Conservation (phyloP, 805 yeast genomes). For the Suhomyces sp. region DNA sequence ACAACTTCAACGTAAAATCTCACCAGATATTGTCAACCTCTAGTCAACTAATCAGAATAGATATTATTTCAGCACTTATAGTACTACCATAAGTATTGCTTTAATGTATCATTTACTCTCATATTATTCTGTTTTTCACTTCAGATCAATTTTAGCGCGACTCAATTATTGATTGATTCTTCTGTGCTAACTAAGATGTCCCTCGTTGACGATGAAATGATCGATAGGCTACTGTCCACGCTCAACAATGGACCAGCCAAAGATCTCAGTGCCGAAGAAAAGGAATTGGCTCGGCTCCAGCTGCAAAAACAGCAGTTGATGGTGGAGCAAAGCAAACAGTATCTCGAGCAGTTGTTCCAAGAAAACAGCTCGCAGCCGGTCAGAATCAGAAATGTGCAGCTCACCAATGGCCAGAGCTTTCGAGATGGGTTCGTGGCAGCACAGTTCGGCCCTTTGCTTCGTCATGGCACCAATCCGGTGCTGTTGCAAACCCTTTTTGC, state of each 20-base stretch:
- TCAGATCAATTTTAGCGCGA: no score
- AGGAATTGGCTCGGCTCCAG: conserved; percentile 23
- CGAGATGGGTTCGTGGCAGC: conserved; percentile 43
- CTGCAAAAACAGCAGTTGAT: conserved; percentile 30
- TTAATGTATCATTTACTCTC: no score
- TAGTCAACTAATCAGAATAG: no score
- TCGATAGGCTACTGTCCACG: conserved; percentile 25
- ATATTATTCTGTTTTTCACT: no score
- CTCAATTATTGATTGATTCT: background rate
- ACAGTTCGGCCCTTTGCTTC: conserved; percentile 48
- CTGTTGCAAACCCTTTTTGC: conserved; percentile 41
- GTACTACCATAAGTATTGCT: no score
- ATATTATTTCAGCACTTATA: no score
- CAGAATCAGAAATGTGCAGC: conserved; percentile 41
- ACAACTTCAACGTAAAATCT: no score
- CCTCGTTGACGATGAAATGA: conserved; percentile 30
- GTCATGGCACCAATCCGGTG: conserved; percentile 21
- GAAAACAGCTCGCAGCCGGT: conserved; percentile 41
- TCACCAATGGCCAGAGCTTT: conserved; percentile 47
- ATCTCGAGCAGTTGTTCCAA: conserved; percentile 30
- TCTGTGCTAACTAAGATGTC: conserved; percentile 13
- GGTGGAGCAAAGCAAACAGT: conserved; percentile 31
- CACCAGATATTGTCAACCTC: no score
- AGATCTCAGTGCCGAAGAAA: conserved; percentile 15
- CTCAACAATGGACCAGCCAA: background rate